These are phyloP conservation scores for Lizonia empirigonia DNA, from an alignment of 2,329 filamentous ascomycete species.

Conservation along the genomic window DNA sequence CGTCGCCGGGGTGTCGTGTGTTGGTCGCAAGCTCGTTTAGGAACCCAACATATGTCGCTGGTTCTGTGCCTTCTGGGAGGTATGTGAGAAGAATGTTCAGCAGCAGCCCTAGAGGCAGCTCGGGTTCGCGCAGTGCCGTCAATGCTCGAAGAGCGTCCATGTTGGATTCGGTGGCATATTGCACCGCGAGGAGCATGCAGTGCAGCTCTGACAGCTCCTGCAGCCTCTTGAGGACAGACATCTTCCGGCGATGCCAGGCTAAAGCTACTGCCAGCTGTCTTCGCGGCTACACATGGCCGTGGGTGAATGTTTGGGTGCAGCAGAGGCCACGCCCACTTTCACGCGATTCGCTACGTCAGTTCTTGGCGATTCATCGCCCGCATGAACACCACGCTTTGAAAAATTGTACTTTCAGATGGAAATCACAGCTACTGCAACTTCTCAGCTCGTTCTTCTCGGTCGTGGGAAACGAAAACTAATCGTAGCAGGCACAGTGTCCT, in stretches of 20 bases:
- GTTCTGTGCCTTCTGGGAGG: constrained; percentile 72
- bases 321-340: constrained; percentile 11
- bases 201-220: constrained; percentile 66
- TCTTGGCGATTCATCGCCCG: too few species aligned
- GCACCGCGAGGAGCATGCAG: constrained; percentile 73
- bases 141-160: constrained; percentile 67
- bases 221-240: constrained; percentile 37
- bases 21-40: constrained; percentile 62
- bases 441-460: too few species aligned
- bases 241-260: constrained; percentile 13
- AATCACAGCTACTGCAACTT: too few species aligned
- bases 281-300: constrained; percentile 8
- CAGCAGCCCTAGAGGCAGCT: constrained; percentile 68
- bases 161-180: constrained; percentile 70
- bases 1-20: constrained; percentile 52
- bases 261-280: constrained; percentile 4
- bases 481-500: too few species aligned
- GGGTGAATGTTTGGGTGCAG: constrained; percentile 2
- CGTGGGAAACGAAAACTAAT: too few species aligned
- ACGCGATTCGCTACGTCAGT: constrained; percentile 18
- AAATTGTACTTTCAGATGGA: too few species aligned
- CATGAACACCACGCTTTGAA: too few species aligned
- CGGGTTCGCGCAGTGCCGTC: constrained; percentile 60
- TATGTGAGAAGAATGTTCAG: constrained; percentile 77
- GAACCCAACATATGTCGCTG: constrained; percentile 66